phyloP scores from a whole-genome alignment of 371 early-diverging fungal genomes.

The Mucor racemosus region DNA sequence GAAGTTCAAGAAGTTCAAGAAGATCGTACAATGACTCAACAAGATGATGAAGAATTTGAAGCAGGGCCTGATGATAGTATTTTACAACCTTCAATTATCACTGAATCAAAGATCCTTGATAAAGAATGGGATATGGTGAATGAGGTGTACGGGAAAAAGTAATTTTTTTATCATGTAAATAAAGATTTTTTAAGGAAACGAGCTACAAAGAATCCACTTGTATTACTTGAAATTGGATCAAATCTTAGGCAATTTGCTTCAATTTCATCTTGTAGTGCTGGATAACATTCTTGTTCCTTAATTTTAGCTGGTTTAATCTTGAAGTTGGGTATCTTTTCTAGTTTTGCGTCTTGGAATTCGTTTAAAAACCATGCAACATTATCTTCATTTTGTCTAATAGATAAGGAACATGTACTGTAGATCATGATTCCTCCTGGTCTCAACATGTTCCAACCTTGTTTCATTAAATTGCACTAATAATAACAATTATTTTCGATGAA shows the following conservation, averaged over 20 bases:
- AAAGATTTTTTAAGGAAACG: slow-evolving; percentile 56
- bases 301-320: slow-evolving; percentile 39
- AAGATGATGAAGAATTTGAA: slow-evolving; percentile 19
- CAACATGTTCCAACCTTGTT: slow-evolving; percentile 73
- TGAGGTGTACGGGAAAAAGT: slow-evolving; percentile 24
- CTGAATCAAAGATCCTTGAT: slow-evolving; percentile 21
- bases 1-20: not conserved
- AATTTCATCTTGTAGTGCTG: slow-evolving; percentile 26
- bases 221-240: slow-evolving; percentile 66
- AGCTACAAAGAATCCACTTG: slow-evolving; percentile 82
- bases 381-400: slow-evolving; percentile 82
- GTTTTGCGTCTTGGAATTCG: slow-evolving; percentile 42
- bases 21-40: not conserved
- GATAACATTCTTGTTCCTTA: slow-evolving; percentile 46
- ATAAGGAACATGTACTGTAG: slow-evolving; percentile 87
- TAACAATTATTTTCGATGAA: not conserved
- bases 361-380: slow-evolving; percentile 78
- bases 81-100: slow-evolving; percentile 4
- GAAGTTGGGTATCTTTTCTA: slow-evolving; percentile 56
- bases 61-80: slow-evolving; percentile 28
- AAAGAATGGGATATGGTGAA: slow-evolving; percentile 36
- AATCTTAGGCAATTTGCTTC: slow-evolving; percentile 57
- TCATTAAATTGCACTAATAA: slow-evolving; percentile 62
- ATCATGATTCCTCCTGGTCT: slow-evolving; percentile 79
- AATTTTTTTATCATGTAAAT: not conserved